Evolutionary conservation across 2,329 filamentous ascomycete genomes (phyloP), one percentile per base, ranked within the genome.

Genomic region (Cytospora mali): DNA sequence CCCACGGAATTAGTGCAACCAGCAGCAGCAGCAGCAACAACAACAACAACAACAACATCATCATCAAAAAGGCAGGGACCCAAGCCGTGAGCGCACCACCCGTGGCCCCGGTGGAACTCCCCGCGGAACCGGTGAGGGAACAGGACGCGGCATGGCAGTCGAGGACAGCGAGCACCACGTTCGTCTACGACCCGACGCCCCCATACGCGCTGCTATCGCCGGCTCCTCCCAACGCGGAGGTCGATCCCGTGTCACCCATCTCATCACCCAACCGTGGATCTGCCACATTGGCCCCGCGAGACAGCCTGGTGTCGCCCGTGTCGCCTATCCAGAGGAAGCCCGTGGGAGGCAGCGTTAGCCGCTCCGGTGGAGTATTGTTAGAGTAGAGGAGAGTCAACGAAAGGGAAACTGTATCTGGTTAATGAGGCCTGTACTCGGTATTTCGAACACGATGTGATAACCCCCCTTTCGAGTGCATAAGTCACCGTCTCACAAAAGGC

Each of bases 311-410:
- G 14, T 60, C 57, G 6, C 57, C 57, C 6, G 33, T 60, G 50
- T 54, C 57, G 18, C 57, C 57, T 11, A 35, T 60, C 28, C 21
- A 18, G 27, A 60, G 57, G 21, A 60, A 60, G 50, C 57, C 57
- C 2, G 57, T 60, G 10, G 57, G 57, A 11, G 57, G 57, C 4
- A 31, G 14, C 6, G 27, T 54, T 27, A 27, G 16, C 50, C 21
- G 49, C 27, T 16, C 57, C 57, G 50, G 49, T 16, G 27, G 49
- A 53, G 49, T 21, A 46, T 53, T 48, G 50, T 35, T 60, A n/a
- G n/a, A n/a, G n/a, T 18, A 50, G 50, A 25, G 50, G 25, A 11
- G 49, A 35, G 7, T 60, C 49, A 29, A 48, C 57, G 14, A 48
- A 54, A 18, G 31, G 57, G 14, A 54, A 54, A 42, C 50, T 54